These are phyloP conservation scores for Monilinia laxa DNA, from an alignment of 2,329 filamentous ascomycete genomes.

Conservation along the genomic window DNA sequence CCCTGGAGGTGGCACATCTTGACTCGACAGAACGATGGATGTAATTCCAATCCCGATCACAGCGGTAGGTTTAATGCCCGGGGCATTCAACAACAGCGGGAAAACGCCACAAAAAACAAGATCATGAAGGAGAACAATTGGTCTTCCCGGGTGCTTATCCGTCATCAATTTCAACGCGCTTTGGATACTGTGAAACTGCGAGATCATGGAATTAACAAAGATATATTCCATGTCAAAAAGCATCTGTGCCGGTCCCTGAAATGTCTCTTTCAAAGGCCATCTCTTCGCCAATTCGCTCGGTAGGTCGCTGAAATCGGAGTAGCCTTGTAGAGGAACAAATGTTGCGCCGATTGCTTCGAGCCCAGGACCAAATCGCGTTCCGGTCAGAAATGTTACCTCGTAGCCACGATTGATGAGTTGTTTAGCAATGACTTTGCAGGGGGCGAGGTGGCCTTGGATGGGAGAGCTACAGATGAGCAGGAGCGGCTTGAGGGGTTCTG, in stretches of 20 bases:
- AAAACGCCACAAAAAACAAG: neutral
- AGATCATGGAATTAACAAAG: neutral
- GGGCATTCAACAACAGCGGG: slow-evolving; percentile 40
- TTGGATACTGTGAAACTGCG: neutral
- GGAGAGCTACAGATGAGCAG: slow-evolving; percentile 18
- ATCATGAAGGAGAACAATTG: neutral
- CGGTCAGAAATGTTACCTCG: slow-evolving; percentile 46
- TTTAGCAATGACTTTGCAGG: slow-evolving; percentile 25
- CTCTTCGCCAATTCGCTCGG: neutral
- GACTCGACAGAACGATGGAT: slow-evolving; percentile 42
- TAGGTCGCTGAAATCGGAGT: slow-evolving; percentile 29
- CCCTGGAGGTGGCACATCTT: slow-evolving; percentile 44
- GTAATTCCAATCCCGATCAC: slow-evolving; percentile 45
- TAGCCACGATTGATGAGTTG: slow-evolving; percentile 42
- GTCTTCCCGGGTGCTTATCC: slow-evolving; percentile 5
- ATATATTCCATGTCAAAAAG: neutral
- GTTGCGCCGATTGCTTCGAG: slow-evolving; percentile 43
- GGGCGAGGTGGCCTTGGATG: slow-evolving; percentile 26
- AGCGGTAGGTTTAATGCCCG: slow-evolving; percentile 42
- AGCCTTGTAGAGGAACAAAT: slow-evolving; percentile 39
- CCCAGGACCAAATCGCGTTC: slow-evolving; percentile 40
- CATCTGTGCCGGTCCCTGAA: neutral
- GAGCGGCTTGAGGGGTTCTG: neutral
- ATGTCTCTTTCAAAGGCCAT: neutral
- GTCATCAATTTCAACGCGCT: neutral